These are phyloP conservation scores for Solanum chilense DNA, from an alignment of 257 asterid species.

Conservation along the genomic window DNA sequence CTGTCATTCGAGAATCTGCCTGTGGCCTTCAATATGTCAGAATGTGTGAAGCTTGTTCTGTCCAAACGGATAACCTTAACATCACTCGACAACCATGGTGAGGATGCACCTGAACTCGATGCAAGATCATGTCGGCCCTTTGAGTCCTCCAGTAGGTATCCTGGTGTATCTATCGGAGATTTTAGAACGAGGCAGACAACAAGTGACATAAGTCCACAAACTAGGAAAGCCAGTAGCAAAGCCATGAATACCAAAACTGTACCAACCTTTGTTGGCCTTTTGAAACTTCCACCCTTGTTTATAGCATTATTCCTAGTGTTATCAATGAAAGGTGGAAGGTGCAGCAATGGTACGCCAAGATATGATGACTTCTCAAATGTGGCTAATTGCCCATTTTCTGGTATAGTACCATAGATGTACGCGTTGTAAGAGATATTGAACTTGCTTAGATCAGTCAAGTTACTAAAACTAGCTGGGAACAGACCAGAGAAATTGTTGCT, in stretches of 20 bases:
- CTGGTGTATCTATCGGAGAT: constrained; percentile 29
- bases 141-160: constrained; percentile 40
- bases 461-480: constrained; percentile 50
- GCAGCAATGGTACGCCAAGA: constrained; percentile 55
- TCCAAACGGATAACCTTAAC: constrained; percentile 72
- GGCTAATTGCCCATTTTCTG: constrained; percentile 57
- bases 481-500: constrained; percentile 68
- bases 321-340: constrained; percentile 51
- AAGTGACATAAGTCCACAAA: constrained; percentile 49
- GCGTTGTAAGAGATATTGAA: constrained; percentile 85
- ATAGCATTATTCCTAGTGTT: constrained; percentile 12
- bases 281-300: neutral
- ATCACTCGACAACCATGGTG: constrained; percentile 57
- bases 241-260: constrained; percentile 33
- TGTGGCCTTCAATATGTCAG: constrained; percentile 78
- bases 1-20: constrained; percentile 57
- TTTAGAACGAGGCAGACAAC: constrained; percentile 39
- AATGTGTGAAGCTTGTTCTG: constrained; percentile 69
- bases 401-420: constrained; percentile 47
- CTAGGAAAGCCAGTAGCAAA: constrained; percentile 41
- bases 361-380: constrained; percentile 75
- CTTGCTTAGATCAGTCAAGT: constrained; percentile 50
- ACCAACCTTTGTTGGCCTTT: constrained; percentile 16
- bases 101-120: constrained; percentile 51
- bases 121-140: constrained; percentile 27